phyloP scores from a whole-genome alignment of 208 protist genomes.

The Trypanosoma caninum region DNA sequence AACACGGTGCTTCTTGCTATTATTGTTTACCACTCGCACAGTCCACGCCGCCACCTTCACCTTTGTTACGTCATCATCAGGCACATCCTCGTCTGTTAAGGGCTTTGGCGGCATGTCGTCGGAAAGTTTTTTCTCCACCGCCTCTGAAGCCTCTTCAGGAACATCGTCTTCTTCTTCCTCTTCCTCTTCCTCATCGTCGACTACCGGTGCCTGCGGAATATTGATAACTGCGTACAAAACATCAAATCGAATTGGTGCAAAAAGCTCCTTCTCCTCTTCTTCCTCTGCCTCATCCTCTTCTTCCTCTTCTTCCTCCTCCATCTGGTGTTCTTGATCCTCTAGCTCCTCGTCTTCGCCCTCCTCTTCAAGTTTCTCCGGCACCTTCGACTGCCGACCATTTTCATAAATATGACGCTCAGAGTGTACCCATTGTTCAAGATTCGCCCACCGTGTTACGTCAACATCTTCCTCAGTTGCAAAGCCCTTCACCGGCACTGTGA shows the following conservation, averaged over 20 bases:
- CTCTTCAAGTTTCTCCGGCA: constrained; percentile 76
- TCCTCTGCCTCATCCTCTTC: constrained; percentile 72
- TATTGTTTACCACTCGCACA: constrained; percentile 70
- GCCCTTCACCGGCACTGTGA: constrained; percentile 51
- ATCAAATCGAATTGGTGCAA: constrained; percentile 73
- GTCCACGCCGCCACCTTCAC: constrained; percentile 84
- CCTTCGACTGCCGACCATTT: constrained; percentile 88
- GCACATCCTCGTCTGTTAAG: constrained; percentile 70
- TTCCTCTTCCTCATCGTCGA: constrained; percentile 78
- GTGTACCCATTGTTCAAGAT: constrained; percentile 89
- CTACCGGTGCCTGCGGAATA: constrained; percentile 75
- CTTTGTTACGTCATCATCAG: constrained; percentile 83
- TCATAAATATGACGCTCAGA: constrained; percentile 72
- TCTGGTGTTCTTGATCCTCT: constrained; percentile 38
- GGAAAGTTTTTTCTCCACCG: constrained; percentile 9
- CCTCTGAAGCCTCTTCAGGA: constrained; percentile 30
- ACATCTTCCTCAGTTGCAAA: constrained; percentile 69
- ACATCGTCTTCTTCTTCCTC: constrained; percentile 51
- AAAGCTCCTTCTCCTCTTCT: constrained; percentile 87
- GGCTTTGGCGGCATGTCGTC: constrained; percentile 79
- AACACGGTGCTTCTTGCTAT: constrained; percentile 80
- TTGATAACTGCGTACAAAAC: constrained; percentile 81
- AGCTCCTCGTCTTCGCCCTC: constrained; percentile 77
- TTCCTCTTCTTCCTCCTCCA: constrained; percentile 51
- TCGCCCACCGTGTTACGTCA: constrained; percentile 70